phyloP scores from a whole-genome alignment of 306 rosid genomes.

The Astragalus membranaceus region DNA sequence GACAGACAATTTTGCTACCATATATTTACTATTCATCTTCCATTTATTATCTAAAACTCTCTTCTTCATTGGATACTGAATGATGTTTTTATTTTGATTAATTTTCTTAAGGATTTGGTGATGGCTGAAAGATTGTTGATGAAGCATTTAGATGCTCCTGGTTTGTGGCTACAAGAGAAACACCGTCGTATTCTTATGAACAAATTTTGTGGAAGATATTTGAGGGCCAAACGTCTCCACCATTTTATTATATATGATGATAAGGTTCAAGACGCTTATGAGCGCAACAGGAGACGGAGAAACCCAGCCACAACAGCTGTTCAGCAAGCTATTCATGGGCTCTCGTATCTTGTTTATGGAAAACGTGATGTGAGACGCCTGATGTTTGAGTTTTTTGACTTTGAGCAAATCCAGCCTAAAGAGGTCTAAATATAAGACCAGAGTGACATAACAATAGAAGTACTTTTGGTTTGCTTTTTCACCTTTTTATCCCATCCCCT shows the following conservation, averaged over 20 bases:
- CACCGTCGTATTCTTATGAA: constrained; percentile 84
- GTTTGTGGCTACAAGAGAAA: constrained; percentile 77
- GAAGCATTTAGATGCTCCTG: constrained; percentile 98
- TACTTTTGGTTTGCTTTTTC: neutral
- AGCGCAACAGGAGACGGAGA: constrained; percentile 69
- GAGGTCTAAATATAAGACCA: constrained; percentile 42
- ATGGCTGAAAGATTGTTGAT: constrained; percentile 93
- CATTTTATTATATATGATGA: constrained; percentile 48
- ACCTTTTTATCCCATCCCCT: neutral
- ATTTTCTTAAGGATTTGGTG: constrained; percentile 62
- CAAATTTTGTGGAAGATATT: constrained; percentile 79
- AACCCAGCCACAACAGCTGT: constrained; percentile 84
- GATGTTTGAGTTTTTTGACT: constrained; percentile 91
- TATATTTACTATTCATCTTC: neutral
- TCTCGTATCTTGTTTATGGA: constrained; percentile 78
- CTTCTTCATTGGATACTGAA: neutral
- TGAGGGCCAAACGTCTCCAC: constrained; percentile 79
- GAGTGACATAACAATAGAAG: constrained; percentile 1
- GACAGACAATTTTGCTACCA: too few species aligned
- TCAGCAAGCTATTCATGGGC: constrained; percentile 91
- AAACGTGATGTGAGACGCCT: constrained; percentile 90
- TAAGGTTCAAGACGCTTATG: constrained; percentile 52
- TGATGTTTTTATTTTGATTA: neutral
- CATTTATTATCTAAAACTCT: neutral
- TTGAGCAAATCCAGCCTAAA: constrained; percentile 91